A percentile compares a stretch with the other conserved stretches of the same genome.
phyloP scores from a whole-genome alignment of 1,284 basidiomycete genomes.

The Boletus austroedulis region DNA sequence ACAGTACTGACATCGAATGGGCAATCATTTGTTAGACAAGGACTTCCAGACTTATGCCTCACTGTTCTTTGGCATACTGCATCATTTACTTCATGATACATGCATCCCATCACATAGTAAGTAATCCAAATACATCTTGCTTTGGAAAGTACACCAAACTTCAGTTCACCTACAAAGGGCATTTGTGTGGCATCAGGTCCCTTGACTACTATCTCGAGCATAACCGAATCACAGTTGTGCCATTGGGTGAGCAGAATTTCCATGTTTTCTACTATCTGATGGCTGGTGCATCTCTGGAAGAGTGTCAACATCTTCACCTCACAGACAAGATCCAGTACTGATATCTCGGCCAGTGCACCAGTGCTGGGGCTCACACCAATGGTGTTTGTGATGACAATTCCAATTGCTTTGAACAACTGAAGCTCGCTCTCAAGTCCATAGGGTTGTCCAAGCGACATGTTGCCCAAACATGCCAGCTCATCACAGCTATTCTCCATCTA shows the following conservation, averaged over 20 bases:
- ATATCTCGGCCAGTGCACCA: constrained; percentile 72
- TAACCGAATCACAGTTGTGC: constrained; percentile 75
- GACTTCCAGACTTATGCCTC: too few species aligned
- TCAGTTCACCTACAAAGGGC: constrained; percentile 88
- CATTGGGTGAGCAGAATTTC: constrained; percentile 90
- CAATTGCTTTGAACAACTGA: constrained; percentile 87
- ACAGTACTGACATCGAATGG: too few species aligned
- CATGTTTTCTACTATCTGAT: constrained; percentile 97
- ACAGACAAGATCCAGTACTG: constrained; percentile 76
- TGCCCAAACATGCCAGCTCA: constrained; percentile 90
- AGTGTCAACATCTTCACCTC: constrained; percentile 83
- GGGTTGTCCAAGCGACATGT: constrained; percentile 92
- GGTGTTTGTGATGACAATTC: constrained; percentile 69
- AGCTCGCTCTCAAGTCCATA: constrained; percentile 88
- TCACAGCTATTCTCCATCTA: constrained; percentile 93
- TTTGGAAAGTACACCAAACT: constrained; percentile 94
- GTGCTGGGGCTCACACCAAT: constrained; percentile 40
- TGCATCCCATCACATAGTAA: constrained; percentile 51
- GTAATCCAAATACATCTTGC: constrained; percentile 88
- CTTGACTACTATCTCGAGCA: constrained; percentile 97
- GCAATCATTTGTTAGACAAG: too few species aligned
- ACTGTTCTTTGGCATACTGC: too few species aligned
- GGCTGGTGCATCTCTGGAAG: constrained; percentile 85
- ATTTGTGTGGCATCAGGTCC: constrained; percentile 88
- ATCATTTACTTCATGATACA: too few species aligned